phyloP scores from a whole-genome alignment of 2,329 filamentous ascomycete genomes.

The Fusarium vanettenii region DNA sequence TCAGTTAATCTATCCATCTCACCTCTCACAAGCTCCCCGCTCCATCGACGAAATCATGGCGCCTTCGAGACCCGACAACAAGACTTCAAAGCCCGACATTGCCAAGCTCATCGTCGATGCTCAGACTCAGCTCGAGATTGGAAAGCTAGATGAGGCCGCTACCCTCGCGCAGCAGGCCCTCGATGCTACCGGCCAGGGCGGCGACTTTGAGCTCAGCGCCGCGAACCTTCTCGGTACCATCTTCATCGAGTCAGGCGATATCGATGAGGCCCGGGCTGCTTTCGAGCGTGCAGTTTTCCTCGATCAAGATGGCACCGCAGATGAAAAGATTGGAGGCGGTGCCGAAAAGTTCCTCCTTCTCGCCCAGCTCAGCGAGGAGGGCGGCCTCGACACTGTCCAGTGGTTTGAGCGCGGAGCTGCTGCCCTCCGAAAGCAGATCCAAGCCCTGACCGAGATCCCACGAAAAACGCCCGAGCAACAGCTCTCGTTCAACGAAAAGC shows the following conservation, averaged over 20 bases:
- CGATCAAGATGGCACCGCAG: slow-evolving; percentile 78
- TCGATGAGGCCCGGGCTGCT: slow-evolving; percentile 77
- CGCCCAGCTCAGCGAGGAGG: slow-evolving; percentile 85
- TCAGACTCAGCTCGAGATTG: slow-evolving; percentile 55
- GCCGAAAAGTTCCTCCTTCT: slow-evolving; percentile 96
- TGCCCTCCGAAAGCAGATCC: slow-evolving; percentile 78
- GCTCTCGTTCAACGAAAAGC: slow-evolving; percentile 71
- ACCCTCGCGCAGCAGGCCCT: slow-evolving; percentile 57
- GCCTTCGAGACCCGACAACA: slow-evolving; percentile 53
- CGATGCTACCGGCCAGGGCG: slow-evolving; percentile 55
- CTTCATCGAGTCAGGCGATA: slow-evolving; percentile 83
- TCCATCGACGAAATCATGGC: slow-evolving; percentile 49
- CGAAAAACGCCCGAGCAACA: slow-evolving; percentile 55
- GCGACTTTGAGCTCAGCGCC: slow-evolving; percentile 70
- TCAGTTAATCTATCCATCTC: neutral
- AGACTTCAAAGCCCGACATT: slow-evolving; percentile 50
- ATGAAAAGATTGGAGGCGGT: slow-evolving; percentile 81
- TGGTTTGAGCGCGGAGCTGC: slow-evolving; percentile 79
- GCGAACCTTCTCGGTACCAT: slow-evolving; percentile 85
- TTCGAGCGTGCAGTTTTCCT: slow-evolving; percentile 80
- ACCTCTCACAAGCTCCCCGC: slow-evolving; percentile 13
- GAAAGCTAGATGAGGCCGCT: slow-evolving; percentile 55
- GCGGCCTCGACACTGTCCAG: slow-evolving; percentile 71
- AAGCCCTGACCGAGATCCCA: slow-evolving; percentile 64
- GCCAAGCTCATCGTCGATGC: slow-evolving; percentile 52